Base-by-base conservation (phyloP, 2,329 filamentous ascomycete genomes). In the Neospermospora avenae region DNA sequence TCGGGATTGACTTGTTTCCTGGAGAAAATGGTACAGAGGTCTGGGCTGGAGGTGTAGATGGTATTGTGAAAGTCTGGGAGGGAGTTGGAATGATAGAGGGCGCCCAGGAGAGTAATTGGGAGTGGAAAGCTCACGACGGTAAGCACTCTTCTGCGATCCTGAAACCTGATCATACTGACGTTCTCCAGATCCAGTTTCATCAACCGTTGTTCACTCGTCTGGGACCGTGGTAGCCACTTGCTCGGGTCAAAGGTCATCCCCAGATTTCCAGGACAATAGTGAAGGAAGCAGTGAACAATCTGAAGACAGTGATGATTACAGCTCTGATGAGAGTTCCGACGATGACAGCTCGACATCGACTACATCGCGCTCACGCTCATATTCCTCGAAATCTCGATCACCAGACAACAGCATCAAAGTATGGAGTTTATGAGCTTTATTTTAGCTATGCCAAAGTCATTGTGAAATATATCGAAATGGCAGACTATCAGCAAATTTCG, bases 11-110 rank as follows among this genome's bases (percentile, higher is more conserved):
- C 68, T 77, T 84, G 3, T 87, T 82, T 64, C 74, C 77, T 0
- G 75, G 77, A 62, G 65, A 70, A 2, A 74, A 74, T 1, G 78
- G 79, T 1, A 85, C 84, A 63, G 85, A 88, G 70, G 77, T 87
- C 48, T 88, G 85, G 85, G 82, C 82, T 5, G 85, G 85, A 2
- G 78, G 80, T 0, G 75, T 77, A 45, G 75, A 79, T 62, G 84
- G 85, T 1, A 68, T 73, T 3, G 80, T 85, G n/a, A 76, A 77
- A 46, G 79, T 86, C 6, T 88, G 83, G 81, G 81, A 87, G 45
- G 76, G 77, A 11, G 79, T 85, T 0, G 84, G 84, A 25, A 73
- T 70, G 41, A 77, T 75, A 46, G 83, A 82, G 16, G 73, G 75
- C 1, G 61, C 46, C 7, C 34, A 63, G 49, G 59, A 64, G 54